Evolutionary conservation across 257 asterid genomes (phyloP).

Genomic region (Salvia splendens): DNA sequence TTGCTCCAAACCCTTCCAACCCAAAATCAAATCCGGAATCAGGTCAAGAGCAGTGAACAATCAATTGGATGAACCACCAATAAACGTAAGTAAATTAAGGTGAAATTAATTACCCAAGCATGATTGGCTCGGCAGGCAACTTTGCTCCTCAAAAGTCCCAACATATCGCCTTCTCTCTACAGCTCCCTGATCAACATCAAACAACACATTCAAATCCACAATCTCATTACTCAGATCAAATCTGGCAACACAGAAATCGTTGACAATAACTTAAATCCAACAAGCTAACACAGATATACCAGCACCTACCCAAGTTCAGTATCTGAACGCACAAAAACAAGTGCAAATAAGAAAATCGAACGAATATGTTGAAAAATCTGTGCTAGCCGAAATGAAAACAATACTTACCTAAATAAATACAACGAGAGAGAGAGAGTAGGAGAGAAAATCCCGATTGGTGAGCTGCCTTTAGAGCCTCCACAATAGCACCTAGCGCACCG

Average conservation of each 20-base stretch:
- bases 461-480: conserved; percentile 22
- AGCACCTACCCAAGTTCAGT: conserved; percentile 10
- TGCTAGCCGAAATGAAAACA: too few relatives aligned
- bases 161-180: conserved; percentile 44
- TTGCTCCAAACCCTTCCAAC: conserved; percentile 41
- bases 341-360: not conserved
- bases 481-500: too few relatives aligned
- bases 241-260: conserved; percentile 5
- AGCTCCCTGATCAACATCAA: conserved; percentile 32
- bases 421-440: not conserved
- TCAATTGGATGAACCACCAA: conserved; percentile 11
- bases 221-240: conserved; percentile 31
- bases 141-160: conserved; percentile 51
- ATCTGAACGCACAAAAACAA: not conserved
- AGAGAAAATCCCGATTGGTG: conserved; percentile 28
- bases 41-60: conserved; percentile 16
- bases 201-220: conserved; percentile 10
- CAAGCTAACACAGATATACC: conserved; percentile 3
- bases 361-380: not conserved
- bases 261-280: not conserved
- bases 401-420: not conserved
- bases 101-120: conserved; percentile 35
- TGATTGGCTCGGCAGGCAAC: conserved; percentile 44
- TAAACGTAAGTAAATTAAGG: not conserved
- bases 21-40: not conserved